phyloP scores from a whole-genome alignment of 495 filamentous ascomycete species.

The Penicillium arizonense region DNA sequence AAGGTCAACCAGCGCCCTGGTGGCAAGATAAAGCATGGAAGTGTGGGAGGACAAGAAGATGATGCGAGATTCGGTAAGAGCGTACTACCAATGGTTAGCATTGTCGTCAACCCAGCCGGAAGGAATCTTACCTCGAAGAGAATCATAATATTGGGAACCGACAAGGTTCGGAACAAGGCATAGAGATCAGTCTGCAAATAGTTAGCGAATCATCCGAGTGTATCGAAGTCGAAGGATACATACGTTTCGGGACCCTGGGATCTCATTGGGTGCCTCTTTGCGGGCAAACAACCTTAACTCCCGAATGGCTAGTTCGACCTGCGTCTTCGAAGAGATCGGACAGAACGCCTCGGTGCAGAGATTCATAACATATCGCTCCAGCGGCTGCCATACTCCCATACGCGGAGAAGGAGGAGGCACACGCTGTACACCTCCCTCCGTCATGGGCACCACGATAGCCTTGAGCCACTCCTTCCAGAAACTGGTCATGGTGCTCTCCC shows the following conservation, averaged over 20 bases:
- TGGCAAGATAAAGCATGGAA: constrained; percentile 91
- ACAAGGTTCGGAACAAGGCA: constrained; percentile 84
- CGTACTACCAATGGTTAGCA: constrained; percentile 51
- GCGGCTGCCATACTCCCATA: constrained; percentile 92
- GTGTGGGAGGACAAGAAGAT: constrained; percentile 95
- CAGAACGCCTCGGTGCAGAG: constrained; percentile 93
- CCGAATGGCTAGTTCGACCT: constrained; percentile 87
- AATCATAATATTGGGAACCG: constrained; percentile 85
- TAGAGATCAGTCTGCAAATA: constrained; percentile 73
- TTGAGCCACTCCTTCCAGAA: constrained; percentile 99
- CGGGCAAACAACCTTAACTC: constrained; percentile 90
- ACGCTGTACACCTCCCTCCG: constrained; percentile 76
- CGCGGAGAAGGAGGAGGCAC: constrained; percentile 86
- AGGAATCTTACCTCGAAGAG: constrained; percentile 65
- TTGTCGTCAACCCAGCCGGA: not conserved
- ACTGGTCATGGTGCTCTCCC: constrained; percentile 76
- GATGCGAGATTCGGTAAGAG: constrained; percentile 89
- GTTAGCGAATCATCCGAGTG: constrained; percentile 19
- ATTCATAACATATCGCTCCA: constrained; percentile 97
- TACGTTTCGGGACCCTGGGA: constrained; percentile 82
- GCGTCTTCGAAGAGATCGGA: constrained; percentile 88
- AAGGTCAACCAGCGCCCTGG: constrained; percentile 75
- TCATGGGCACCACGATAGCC: constrained; percentile 92
- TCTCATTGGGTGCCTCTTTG: constrained; percentile 90
- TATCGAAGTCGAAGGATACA: constrained; percentile 6